These are phyloP conservation scores for Amphibolis antarctica DNA, from an alignment of 106 monocot species.

Conservation along the genomic window DNA sequence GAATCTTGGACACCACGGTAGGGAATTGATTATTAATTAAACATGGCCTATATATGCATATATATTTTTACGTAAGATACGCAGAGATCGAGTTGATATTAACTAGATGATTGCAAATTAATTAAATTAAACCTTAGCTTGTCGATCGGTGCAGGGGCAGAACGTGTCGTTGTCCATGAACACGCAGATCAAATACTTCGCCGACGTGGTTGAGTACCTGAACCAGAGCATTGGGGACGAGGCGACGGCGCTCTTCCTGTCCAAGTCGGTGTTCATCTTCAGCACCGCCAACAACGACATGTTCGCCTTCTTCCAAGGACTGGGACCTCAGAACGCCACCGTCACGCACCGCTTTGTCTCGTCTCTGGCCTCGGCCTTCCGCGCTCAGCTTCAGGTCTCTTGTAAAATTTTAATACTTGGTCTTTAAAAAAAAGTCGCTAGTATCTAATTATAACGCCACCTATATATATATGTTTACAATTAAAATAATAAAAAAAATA, in stretches of 20 bases:
- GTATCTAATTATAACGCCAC: no score
- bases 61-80: no score
- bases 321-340: conserved; percentile 6
- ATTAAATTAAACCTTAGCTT: no score
- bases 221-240: conserved; percentile 7
- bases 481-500: no score
- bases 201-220: neutral
- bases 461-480: neutral
- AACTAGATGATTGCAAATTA: no score
- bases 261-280: conserved; percentile 44
- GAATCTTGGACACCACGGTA: conserved; percentile 26
- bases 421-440: no score
- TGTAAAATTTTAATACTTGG: no score
- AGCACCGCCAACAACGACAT: conserved; percentile 42
- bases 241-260: conserved; percentile 1
- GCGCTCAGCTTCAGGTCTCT: conserved; percentile 6
- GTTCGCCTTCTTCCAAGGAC: conserved; percentile 2
- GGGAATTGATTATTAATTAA: no score
- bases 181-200: conserved; percentile 23
- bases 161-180: conserved; percentile 9
- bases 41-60: no score
- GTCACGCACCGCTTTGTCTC: conserved; percentile 7
- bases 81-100: no score
- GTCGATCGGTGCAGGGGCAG: conserved; percentile 1
- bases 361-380: conserved; percentile 1